Percentiles rank a stretch among this genome's conserved stretches.
phyloP scores from a whole-genome alignment of 2,329 filamentous ascomycete genomes.

The Zasmidium angulare region DNA sequence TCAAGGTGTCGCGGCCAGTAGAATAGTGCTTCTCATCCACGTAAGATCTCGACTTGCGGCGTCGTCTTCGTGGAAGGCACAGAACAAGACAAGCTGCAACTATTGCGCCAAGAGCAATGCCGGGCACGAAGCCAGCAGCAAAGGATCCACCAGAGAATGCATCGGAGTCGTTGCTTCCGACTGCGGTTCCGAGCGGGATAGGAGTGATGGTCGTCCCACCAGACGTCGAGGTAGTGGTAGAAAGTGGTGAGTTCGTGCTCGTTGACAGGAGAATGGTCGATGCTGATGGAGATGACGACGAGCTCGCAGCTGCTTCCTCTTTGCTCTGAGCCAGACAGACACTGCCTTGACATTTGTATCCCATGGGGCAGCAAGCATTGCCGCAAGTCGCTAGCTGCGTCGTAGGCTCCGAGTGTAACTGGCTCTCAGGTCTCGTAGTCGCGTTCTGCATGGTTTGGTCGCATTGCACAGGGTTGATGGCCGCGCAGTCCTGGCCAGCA shows the following conservation, averaged over 20 bases:
- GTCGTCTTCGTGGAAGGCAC: constrained; percentile 22
- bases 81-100: constrained; percentile 28
- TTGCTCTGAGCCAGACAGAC: constrained; percentile 55
- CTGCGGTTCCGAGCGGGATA: constrained; percentile 18
- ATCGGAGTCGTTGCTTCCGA: neutral
- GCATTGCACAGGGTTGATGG: constrained; percentile 65
- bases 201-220: constrained; percentile 2
- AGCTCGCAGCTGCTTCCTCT: constrained; percentile 12
- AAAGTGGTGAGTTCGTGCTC: constrained; percentile 8
- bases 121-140: constrained; percentile 36
- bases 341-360: constrained; percentile 61
- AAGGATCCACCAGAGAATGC: constrained; percentile 35
- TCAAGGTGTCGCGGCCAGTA: constrained; percentile 27
- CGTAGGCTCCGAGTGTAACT: constrained; percentile 65
- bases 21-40: constrained; percentile 26
- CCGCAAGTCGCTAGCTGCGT: constrained; percentile 60
- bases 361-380: constrained; percentile 67
- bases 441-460: constrained; percentile 63
- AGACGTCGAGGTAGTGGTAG: neutral
- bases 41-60: constrained; percentile 11
- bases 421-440: constrained; percentile 54
- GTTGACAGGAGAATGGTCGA: constrained; percentile 9
- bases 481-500: constrained; percentile 54
- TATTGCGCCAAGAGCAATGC: constrained; percentile 32
- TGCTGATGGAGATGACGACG: constrained; percentile 5